A percentile compares a stretch with the other conserved stretches of the same genome.
Evolutionary conservation across 805 yeast species (phyloP).

Genomic region (Wickerhamiella spandovensis): DNA sequence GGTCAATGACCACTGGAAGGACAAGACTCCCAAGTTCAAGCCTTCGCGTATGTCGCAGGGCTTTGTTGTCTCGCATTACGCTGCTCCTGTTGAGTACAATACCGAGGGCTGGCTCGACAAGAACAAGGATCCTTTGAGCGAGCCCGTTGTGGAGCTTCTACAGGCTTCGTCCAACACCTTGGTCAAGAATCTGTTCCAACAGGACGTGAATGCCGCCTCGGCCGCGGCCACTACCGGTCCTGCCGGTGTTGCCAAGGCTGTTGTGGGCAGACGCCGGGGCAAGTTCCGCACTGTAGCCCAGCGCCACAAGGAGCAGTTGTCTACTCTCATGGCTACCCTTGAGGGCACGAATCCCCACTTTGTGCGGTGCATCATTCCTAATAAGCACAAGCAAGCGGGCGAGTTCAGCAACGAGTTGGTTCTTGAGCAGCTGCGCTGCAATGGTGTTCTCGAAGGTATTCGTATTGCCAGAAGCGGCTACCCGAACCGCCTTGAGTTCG

Average conservation of each 20-base stretch:
- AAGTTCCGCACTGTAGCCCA: constrained; percentile 70
- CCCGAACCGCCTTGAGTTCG: constrained; percentile 80
- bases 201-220: constrained; percentile 20
- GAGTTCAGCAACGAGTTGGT: constrained; percentile 64
- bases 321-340: constrained; percentile 55
- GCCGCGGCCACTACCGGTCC: constrained; percentile 18
- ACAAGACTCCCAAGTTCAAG: constrained; percentile 42
- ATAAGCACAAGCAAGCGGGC: constrained; percentile 55
- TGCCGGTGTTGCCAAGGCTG: constrained; percentile 5
- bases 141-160: constrained; percentile 50
- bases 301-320: constrained; percentile 76
- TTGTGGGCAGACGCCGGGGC: constrained; percentile 22
- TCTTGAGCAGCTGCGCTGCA: constrained; percentile 80
- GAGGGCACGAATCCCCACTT: constrained; percentile 85
- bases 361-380: constrained; percentile 91
- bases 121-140: constrained; percentile 86
- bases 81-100: constrained; percentile 90
- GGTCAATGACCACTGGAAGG: constrained; percentile 50
- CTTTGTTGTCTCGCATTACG: constrained; percentile 80
- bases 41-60: constrained; percentile 67
- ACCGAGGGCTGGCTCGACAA: constrained; percentile 89
- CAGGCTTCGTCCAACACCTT: constrained; percentile 43
- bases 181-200: constrained; percentile 40
- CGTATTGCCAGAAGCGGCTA: constrained; percentile 94
- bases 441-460: constrained; percentile 96